phyloP scores from a whole-genome alignment of 2,329 filamentous ascomycete species.

The Microthyrium microscopicum region DNA sequence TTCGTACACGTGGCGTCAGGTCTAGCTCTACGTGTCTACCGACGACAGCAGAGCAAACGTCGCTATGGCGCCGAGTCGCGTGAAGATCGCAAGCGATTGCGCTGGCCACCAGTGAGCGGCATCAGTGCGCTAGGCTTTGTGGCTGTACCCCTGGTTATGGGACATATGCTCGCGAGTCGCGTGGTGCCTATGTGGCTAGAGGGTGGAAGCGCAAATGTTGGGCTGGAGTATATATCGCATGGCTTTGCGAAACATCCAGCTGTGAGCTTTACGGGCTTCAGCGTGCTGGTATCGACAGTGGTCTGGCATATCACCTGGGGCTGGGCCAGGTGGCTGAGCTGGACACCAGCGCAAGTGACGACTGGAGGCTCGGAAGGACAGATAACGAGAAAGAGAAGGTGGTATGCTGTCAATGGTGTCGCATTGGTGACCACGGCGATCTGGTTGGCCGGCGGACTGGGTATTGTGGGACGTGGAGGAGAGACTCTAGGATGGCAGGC shows the following conservation, averaged over 20 bases:
- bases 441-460: conserved; percentile 74
- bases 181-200: conserved; percentile 58
- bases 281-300: conserved; percentile 47
- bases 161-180: conserved; percentile 63
- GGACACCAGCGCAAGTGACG: conserved; percentile 39
- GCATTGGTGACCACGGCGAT: conserved; percentile 40
- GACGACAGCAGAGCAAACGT: conserved; percentile 51
- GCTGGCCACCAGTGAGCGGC: conserved; percentile 57
- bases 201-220: conserved; percentile 74
- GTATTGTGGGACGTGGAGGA: conserved; percentile 58
- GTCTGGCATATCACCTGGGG: conserved; percentile 74
- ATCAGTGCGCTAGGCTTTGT: conserved; percentile 59
- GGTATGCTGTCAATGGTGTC: conserved; percentile 54
- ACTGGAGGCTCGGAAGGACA: conserved; percentile 31
- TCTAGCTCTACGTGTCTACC: conserved; percentile 57
- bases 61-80: conserved; percentile 58
- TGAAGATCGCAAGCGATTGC: conserved; percentile 29
- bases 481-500: conserved; percentile 61
- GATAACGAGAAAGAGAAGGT: conserved; percentile 43
- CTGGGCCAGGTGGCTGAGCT: conserved; percentile 62
- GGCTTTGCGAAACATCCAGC: conserved; percentile 59
- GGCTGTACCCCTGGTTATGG: conserved; percentile 46
- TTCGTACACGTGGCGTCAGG: conserved; percentile 62
- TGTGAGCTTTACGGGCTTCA: conserved; percentile 53
- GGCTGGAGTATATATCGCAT: conserved; percentile 69